Evolutionary conservation across 306 rosid genomes (phyloP).

Genomic region (Myrica gale): DNA sequence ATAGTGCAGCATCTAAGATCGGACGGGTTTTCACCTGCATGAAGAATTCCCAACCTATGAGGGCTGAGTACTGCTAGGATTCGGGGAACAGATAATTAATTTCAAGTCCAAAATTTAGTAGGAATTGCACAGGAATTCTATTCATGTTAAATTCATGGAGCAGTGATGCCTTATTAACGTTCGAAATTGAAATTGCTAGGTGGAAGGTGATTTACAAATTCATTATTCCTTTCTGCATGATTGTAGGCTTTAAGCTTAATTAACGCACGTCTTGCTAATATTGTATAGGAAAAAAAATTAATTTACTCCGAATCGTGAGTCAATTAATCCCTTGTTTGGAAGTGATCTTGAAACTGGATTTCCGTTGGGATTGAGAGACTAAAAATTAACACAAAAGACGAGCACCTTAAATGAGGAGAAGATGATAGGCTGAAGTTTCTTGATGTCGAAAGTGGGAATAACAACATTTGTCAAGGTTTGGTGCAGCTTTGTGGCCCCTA

Average conservation of each 20-base stretch:
- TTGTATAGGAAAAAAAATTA: too few relatives aligned
- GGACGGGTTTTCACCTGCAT: neutral
- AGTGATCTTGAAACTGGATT: too few relatives aligned
- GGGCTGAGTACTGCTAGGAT: neutral
- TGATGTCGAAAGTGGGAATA: slow-evolving; percentile 29
- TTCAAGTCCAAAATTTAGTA: neutral
- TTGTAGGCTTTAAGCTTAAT: too few relatives aligned
- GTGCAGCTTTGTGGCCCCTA: slow-evolving; percentile 22
- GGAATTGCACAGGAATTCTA: neutral
- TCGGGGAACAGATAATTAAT: neutral
- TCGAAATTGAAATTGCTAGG: neutral
- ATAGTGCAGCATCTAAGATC: slow-evolving; percentile 19
- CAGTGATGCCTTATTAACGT: neutral
- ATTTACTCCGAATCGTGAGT: too few relatives aligned
- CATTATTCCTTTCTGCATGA: neutral
- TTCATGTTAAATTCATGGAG: neutral
- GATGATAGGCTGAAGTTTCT: slow-evolving; percentile 31
- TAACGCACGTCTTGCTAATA: too few relatives aligned
- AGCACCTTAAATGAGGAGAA: slow-evolving; percentile 28
- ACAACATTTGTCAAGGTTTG: slow-evolving; percentile 32
- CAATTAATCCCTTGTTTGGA: too few relatives aligned
- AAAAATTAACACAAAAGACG: neutral
- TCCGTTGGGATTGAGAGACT: too few relatives aligned
- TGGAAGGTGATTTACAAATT: neutral
- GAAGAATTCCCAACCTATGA: neutral